Percentiles rank a stretch among this genome's conserved stretches.
Evolutionary conservation across 2,329 filamentous ascomycete genomes (phyloP).

Genomic region (Monosporascus sp.): DNA sequence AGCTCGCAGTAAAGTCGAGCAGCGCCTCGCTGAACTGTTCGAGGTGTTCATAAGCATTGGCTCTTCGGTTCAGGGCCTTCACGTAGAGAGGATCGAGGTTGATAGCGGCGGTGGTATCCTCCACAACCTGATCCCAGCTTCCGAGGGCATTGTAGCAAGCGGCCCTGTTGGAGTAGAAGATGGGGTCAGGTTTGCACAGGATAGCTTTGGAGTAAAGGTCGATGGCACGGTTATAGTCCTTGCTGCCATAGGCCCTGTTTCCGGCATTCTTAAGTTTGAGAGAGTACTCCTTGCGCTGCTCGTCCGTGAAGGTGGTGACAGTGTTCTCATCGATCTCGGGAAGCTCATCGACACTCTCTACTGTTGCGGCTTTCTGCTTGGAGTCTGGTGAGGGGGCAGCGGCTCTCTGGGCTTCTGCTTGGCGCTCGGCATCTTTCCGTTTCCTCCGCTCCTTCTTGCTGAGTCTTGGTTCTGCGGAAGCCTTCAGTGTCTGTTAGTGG

Average conservation of each 20-base stretch:
- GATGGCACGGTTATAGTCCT: conserved; percentile 91
- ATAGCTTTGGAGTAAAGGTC: conserved; percentile 94
- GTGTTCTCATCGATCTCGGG: conserved; percentile 60
- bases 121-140: conserved; percentile 93
- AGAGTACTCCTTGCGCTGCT: conserved; percentile 81
- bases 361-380: conserved; percentile 44
- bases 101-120: conserved; percentile 93
- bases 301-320: conserved; percentile 42
- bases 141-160: conserved; percentile 93
- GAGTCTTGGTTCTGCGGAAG: conserved; percentile 57
- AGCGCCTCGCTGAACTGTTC: conserved; percentile 89
- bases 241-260: conserved; percentile 92
- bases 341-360: conserved; percentile 60
- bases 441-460: conserved; percentile 88
- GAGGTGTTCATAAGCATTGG: conserved; percentile 93
- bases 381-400: conserved; percentile 26
- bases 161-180: conserved; percentile 98
- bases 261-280: conserved; percentile 90
- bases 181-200: conserved; percentile 91
- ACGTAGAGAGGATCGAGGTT: conserved; percentile 92
- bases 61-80: conserved; percentile 93
- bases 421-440: conserved; percentile 71
- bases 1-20: conserved; percentile 96
- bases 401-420: conserved; percentile 41
- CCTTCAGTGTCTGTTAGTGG: conserved; percentile 35